Evolutionary conservation across 176 grass and related monocot genomes (phyloP).

Genomic region (Phoenix roebelenii): DNA sequence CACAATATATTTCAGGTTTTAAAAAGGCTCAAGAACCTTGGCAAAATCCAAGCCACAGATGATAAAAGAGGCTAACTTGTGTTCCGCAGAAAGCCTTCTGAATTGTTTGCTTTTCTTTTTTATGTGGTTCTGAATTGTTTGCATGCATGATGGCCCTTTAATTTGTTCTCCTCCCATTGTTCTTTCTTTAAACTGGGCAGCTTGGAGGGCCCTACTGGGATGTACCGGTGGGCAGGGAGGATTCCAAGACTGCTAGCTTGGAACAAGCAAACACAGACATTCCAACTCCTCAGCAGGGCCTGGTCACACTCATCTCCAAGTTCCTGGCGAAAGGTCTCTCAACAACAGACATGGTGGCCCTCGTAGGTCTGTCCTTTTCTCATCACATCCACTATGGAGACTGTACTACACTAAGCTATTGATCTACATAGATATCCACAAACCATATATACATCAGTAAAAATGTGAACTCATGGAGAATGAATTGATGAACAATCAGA

Average conservation of each 20-base stretch:
- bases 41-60: too few relatives aligned
- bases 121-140: too few relatives aligned
- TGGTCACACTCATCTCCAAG: slow-evolving; percentile 75
- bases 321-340: slow-evolving; percentile 89
- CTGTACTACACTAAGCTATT: too few relatives aligned
- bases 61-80: too few relatives aligned
- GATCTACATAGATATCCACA: too few relatives aligned
- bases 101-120: too few relatives aligned
- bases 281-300: slow-evolving; percentile 64
- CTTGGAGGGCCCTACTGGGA: slow-evolving; percentile 95
- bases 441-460: neutral
- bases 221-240: slow-evolving; percentile 81
- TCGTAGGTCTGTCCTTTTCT: slow-evolving; percentile 52
- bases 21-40: too few relatives aligned
- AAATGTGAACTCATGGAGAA: too few relatives aligned
- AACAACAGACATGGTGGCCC: slow-evolving; percentile 89
- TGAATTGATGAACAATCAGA: too few relatives aligned
- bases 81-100: too few relatives aligned
- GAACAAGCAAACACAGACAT: slow-evolving; percentile 82
- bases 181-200: slow-evolving; percentile 22
- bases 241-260: slow-evolving; percentile 73
- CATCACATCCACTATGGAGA: neutral
- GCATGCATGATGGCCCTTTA: too few relatives aligned
- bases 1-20: too few relatives aligned
- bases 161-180: neutral